phyloP scores from a whole-genome alignment of 352 stramenopile species.

The Vaucheria bursata region DNA sequence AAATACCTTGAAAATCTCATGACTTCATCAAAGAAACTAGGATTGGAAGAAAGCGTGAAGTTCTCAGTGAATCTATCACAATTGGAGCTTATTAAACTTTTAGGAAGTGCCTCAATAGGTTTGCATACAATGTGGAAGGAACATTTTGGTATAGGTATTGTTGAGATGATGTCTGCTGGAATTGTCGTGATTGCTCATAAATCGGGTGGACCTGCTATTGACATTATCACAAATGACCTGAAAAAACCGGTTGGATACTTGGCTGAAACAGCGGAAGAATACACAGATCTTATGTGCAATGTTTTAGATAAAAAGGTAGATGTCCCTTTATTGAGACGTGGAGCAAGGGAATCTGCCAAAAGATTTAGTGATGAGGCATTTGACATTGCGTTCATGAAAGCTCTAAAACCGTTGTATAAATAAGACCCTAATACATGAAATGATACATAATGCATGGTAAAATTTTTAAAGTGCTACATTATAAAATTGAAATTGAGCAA shows the following conservation, averaged over 20 bases:
- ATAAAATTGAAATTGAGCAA: too few species aligned
- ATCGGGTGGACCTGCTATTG: conserved; percentile 84
- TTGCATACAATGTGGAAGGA: conserved; percentile 99
- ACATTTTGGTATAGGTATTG: conserved; percentile 99
- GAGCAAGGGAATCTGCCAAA: neutral
- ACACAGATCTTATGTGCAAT: conserved; percentile 63
- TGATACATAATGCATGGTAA: too few species aligned
- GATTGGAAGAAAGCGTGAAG: conserved; percentile 68
- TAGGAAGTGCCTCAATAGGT: conserved; percentile 75
- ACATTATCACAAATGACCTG: conserved; percentile 81
- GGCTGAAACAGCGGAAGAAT: conserved; percentile 71
- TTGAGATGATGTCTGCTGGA: conserved; percentile 98
- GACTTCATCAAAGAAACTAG: conserved; percentile 63
- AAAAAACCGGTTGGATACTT: conserved; percentile 57
- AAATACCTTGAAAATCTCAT: conserved; percentile 71
- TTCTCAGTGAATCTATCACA: conserved; percentile 92
- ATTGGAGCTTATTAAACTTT: conserved; percentile 70
- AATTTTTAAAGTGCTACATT: too few species aligned
- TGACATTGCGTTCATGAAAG: neutral
- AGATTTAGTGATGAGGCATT: neutral
- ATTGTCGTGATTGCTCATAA: conserved; percentile 92
- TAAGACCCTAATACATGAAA: too few species aligned
- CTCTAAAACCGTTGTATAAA: neutral
- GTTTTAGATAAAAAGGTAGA: conserved; percentile 18
- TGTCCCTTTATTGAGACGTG: neutral